Conservation (phyloP, 2,329 filamentous ascomycete species). For the Hortaea werneckii region DNA sequence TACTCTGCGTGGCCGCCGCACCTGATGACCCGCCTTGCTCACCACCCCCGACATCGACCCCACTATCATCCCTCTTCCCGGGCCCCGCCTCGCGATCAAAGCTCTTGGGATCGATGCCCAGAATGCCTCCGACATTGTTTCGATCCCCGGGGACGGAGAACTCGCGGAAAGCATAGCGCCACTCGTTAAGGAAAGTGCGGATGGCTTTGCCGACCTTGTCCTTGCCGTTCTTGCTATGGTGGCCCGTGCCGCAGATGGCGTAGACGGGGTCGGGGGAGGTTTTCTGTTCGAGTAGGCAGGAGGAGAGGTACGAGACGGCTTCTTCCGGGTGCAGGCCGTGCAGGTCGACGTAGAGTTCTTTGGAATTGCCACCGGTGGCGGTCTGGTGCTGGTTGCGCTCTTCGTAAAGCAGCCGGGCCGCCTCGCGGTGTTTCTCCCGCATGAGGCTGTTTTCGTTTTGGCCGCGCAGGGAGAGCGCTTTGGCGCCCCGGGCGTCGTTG, state of each 20-base stretch:
- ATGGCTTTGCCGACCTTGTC: constrained; percentile 96
- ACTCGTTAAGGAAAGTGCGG: constrained; percentile 82
- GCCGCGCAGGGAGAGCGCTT: constrained; percentile 84
- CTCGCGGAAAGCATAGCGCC: constrained; percentile 90
- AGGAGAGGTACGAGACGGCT: constrained; percentile 86
- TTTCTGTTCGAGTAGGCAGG: constrained; percentile 74
- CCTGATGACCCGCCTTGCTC: too few relatives aligned
- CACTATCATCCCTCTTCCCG: constrained; percentile 28
- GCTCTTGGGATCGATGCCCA: constrained; percentile 53
- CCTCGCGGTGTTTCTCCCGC: constrained; percentile 92
- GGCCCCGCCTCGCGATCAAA: constrained; percentile 37
- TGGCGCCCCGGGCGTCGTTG: constrained; percentile 90
- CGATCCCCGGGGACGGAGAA: constrained; percentile 94
- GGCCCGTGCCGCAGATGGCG: constrained; percentile 90
- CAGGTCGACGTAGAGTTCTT: constrained; percentile 87
- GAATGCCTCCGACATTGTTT: constrained; percentile 61
- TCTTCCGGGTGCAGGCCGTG: constrained; percentile 99
- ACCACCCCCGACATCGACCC: constrained; percentile 24
- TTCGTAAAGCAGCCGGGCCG: constrained; percentile 83
- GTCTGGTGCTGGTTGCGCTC: constrained; percentile 67
- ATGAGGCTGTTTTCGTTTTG: constrained; percentile 96
- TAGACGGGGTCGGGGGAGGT: constrained; percentile 67
- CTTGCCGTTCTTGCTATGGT: constrained; percentile 97
- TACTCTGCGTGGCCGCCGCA: constrained; percentile 9
- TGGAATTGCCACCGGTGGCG: constrained; percentile 27